Conservation (phyloP, 139 green algal species). For the Tetradesmus obliquus region DNA sequence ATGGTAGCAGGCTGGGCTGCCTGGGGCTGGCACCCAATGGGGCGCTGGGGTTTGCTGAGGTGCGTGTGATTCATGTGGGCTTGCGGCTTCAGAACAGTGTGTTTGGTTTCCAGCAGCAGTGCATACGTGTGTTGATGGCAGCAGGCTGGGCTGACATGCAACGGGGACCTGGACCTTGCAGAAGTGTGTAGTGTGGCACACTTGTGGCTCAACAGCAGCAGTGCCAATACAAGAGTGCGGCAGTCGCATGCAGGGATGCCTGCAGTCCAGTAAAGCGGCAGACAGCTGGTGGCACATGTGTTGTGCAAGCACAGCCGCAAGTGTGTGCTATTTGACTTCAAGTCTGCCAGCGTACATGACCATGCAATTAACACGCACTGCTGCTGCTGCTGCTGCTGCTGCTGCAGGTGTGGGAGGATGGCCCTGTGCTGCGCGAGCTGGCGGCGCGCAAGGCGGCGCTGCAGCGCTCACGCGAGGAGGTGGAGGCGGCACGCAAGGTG, state of each 20-base stretch:
- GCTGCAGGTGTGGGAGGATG: conserved; percentile 86
- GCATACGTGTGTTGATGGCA: conserved; percentile 44
- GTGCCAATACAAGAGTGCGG: too few relatives aligned
- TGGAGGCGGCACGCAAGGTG: conserved; percentile 82
- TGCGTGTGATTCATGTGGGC: neutral
- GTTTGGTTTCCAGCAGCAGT: neutral
- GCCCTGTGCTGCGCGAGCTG: conserved; percentile 76
- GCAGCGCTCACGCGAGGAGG: conserved; percentile 62
- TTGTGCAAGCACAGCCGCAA: too few relatives aligned
- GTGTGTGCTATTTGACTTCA: too few relatives aligned
- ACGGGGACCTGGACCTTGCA: conserved; percentile 51
- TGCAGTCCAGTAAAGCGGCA: too few relatives aligned
- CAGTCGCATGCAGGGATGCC: too few relatives aligned
- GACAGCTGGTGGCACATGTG: too few relatives aligned
- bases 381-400: neutral
- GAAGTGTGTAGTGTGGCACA: conserved; percentile 25
- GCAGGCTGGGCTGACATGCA: conserved; percentile 61
- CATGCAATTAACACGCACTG: neutral
- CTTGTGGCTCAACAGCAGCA: too few relatives aligned
- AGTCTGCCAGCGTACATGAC: too few relatives aligned
- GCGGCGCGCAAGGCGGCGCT: conserved; percentile 51
- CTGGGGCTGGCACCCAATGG: conserved; percentile 54
- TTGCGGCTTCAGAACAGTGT: too few relatives aligned
- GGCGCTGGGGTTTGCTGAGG: conserved; percentile 46
- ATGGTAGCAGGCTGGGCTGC: conserved; percentile 54